These are phyloP conservation scores for Penicillium psychrofluorescens DNA, from an alignment of 495 filamentous ascomycete species.

Conservation along the genomic window DNA sequence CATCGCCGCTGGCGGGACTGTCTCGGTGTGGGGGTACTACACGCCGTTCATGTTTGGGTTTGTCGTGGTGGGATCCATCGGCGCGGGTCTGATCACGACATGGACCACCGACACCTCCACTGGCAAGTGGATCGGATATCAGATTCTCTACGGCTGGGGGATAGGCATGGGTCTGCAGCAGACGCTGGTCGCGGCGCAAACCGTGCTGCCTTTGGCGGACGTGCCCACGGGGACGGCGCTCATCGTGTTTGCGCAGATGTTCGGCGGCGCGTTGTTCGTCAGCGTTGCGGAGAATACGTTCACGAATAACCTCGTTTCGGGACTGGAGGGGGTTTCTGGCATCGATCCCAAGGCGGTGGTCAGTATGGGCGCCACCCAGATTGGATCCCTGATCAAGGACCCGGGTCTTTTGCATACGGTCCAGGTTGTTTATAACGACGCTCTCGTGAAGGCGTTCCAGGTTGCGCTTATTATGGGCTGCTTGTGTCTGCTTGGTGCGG, in stretches of 20 bases:
- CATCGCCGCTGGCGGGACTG: constrained; percentile 50
- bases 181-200: constrained; percentile 60
- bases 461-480: constrained; percentile 58
- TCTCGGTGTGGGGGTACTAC: constrained; percentile 67
- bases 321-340: constrained; percentile 45
- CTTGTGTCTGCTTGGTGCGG: constrained; percentile 52
- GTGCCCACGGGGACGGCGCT: constrained; percentile 61
- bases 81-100: constrained; percentile 63
- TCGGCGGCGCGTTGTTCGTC: constrained; percentile 69
- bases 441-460: constrained; percentile 61
- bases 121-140: constrained; percentile 70
- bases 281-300: constrained; percentile 73
- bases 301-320: constrained; percentile 56
- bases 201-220: constrained; percentile 52
- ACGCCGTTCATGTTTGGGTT: constrained; percentile 62
- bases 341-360: constrained; percentile 45
- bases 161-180: constrained; percentile 64
- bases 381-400: constrained; percentile 43
- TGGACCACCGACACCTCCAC: constrained; percentile 45
- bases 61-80: constrained; percentile 53
- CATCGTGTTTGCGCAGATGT: constrained; percentile 63
- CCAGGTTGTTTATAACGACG: constrained; percentile 61
- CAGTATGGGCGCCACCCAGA: constrained; percentile 57
- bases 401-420: constrained; percentile 44
- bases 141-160: constrained; percentile 62